Percentiles rank a stretch among this genome's conserved stretches.
These are phyloP conservation scores for Lunularia cruciata DNA, from an alignment of 225 moss, liverwort and hornwort genomes.

Conservation along the genomic window DNA sequence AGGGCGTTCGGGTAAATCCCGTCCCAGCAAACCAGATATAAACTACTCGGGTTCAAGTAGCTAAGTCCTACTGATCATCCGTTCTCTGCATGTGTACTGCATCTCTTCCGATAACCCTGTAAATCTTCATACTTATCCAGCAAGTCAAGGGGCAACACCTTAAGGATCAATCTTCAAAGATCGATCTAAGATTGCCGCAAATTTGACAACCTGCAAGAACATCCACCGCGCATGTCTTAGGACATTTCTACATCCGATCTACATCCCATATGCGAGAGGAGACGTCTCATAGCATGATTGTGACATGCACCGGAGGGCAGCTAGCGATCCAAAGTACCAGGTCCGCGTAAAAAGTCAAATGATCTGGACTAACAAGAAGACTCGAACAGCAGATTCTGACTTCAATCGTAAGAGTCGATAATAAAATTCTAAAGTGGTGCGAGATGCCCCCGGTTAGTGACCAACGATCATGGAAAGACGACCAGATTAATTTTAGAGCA, in stretches of 20 bases:
- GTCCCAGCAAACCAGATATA: neutral
- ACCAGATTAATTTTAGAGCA: neutral
- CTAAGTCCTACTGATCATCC: neutral
- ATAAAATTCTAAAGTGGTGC: neutral
- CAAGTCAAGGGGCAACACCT: neutral
- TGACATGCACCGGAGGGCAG: neutral
- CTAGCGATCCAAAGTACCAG: neutral
- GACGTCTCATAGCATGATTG: neutral
- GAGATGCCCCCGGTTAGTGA: neutral
- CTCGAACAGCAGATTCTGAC: neutral
- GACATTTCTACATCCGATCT: neutral
- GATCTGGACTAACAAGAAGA: neutral
- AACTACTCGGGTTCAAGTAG: neutral
- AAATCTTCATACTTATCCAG: conserved; percentile 14
- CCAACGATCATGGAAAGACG: neutral
- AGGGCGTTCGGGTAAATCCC: conserved; percentile 4
- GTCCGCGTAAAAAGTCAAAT: neutral
- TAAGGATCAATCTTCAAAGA: neutral
- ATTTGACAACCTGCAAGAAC: conserved; percentile 1
- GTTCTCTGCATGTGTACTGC: conserved; percentile 7
- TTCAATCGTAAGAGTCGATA: neutral
- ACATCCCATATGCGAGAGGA: neutral
- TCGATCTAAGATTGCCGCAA: neutral
- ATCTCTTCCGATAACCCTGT: conserved; percentile 1
- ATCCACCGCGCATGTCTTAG: neutral